Evolutionary conservation across 2,329 filamentous ascomycete genomes (phyloP), one percentile per base, ranked within the genome.

Genomic region (Grosmannia clavigera): DNA sequence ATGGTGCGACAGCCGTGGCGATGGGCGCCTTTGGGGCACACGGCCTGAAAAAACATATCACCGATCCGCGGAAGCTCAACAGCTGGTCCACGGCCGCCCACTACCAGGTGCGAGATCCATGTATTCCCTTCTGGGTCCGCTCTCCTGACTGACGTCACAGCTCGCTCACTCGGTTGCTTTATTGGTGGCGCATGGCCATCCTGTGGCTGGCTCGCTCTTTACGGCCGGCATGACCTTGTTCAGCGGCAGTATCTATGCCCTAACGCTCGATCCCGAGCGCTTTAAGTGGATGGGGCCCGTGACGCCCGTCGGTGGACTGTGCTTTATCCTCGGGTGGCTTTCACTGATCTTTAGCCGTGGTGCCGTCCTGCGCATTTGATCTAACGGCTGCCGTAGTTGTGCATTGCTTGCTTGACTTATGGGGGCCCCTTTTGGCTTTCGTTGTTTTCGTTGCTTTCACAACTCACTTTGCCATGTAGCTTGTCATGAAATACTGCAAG

Each of bases 21-120:
- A 69, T 86, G 60, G 84, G 84, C 38, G 85, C 85, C 0, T 88
- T 87, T 70, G 85, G 85, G 43, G 83, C 84, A 14, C 85, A 88
- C 68, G 84, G 84, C 12, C 74, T 87, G 50, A 86, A 85, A 72
- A 78, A 78, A 61, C 74, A 75, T 64, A 81, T 86, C 67, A 67
- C 77, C 11, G 83, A 86, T 65, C 83, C 84, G 3, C 70, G 75
- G 14, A 77, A 77, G 62, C 70, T 87, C 50, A 78, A 81, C 6
- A 85, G 76, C 68, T 87, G 82, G 79, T 70, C 72, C 12, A 87
- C 84, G 0, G 85, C 84, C 2, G 84, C 84, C 3, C 83, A 87
- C 50, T 88, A 87, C 66, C 84, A 86, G 73, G 83, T 85, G 19
- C 19, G 33, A 70, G 4, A 62, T 11, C 3, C 9, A 14, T 48